A percentile compares a stretch with the other conserved stretches of the same genome.
These are phyloP conservation scores for Epipyxis sp. DNA, from an alignment of 108 stramenopile species.

Conservation along the genomic window DNA sequence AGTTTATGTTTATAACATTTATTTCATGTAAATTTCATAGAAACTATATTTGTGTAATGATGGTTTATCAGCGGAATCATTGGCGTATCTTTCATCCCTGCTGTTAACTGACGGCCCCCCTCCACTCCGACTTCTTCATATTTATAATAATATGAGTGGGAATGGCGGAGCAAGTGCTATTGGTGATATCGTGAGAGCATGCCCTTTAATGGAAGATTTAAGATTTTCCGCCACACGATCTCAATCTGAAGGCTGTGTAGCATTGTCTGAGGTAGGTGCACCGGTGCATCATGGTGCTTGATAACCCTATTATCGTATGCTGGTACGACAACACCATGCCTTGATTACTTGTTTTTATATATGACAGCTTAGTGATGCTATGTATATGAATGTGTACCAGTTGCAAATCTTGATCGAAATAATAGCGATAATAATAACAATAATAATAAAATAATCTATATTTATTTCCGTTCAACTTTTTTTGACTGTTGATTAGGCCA, in stretches of 20 bases:
- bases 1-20: neutral
- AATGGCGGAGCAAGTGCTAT: conserved; percentile 5
- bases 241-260: conserved; percentile 11
- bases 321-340: no score
- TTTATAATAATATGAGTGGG: conserved; percentile 34
- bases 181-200: neutral
- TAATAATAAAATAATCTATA: neutral
- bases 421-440: no score
- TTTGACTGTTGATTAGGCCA: neutral
- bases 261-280: conserved; percentile 18
- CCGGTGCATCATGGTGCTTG: no score
- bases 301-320: neutral
- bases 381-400: no score
- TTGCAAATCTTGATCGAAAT: no score
- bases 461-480: neutral
- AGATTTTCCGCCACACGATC: conserved; percentile 28
- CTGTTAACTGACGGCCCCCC: neutral
- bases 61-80: neutral
- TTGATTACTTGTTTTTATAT: no score
- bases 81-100: neutral
- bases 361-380: no score
- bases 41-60: neutral
- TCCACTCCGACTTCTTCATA: conserved; percentile 5
- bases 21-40: neutral
- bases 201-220: neutral